Percentiles rank a stretch among this genome's conserved stretches.
Conservation (phyloP, 768 basidiomycete genomes). For the Boletus rubropictus region DNA sequence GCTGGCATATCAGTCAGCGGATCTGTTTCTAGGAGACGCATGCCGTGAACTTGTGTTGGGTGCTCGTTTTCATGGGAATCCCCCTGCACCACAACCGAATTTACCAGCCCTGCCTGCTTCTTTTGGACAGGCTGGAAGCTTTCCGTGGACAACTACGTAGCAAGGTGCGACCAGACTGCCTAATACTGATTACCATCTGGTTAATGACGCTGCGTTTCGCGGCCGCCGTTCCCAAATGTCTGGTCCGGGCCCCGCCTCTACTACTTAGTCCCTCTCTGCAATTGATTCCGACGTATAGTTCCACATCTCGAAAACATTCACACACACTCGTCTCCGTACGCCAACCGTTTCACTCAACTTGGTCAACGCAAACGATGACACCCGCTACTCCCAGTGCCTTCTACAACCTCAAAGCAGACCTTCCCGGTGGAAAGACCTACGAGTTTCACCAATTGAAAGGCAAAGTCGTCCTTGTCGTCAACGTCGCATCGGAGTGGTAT, state of each 20-base stretch:
- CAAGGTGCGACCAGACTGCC: not conserved
- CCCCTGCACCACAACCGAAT: too few relatives aligned
- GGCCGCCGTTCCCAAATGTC: not conserved
- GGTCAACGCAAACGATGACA: slow-evolving; percentile 20
- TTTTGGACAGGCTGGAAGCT: too few relatives aligned
- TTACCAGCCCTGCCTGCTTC: too few relatives aligned
- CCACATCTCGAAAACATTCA: not conserved
- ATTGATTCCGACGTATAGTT: not conserved
- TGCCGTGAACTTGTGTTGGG: too few relatives aligned
- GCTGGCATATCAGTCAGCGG: too few relatives aligned
- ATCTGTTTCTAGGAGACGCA: too few relatives aligned
- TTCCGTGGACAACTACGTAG: too few relatives aligned
- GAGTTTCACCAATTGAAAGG: slow-evolving; percentile 68
- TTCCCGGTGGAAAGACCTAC: slow-evolving; percentile 49
- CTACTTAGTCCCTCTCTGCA: not conserved
- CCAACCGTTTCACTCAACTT: slow-evolving; percentile 11
- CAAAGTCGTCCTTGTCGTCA: slow-evolving; percentile 74
- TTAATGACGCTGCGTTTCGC: slow-evolving; percentile 3
- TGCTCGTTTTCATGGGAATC: too few relatives aligned
- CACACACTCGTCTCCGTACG: not conserved
- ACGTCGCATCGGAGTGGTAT: slow-evolving; percentile 68
- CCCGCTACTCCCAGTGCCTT: slow-evolving; percentile 39
- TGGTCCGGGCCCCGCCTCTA: not conserved
- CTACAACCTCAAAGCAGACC: slow-evolving; percentile 63
- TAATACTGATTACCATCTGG: not conserved